Evolutionary conservation across 2,329 filamentous ascomycete genomes (phyloP).

Genomic region (Colletotrichum noveboracense): DNA sequence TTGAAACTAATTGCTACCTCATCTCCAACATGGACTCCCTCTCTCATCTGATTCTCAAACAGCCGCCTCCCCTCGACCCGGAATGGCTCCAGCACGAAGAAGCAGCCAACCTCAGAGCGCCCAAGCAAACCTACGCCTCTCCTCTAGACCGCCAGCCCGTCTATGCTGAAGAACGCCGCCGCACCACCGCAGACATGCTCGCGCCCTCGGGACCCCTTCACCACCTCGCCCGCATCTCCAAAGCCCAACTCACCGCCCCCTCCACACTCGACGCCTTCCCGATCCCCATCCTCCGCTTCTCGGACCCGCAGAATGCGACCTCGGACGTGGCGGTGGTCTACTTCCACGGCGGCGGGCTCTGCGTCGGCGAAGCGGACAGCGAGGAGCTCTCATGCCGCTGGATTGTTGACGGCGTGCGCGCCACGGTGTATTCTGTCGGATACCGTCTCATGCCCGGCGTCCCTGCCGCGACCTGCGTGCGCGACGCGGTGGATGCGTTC

Average conservation of each 20-base stretch:
- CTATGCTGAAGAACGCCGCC: conserved; percentile 47
- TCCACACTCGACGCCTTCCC: conserved; percentile 36
- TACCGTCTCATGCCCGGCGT: conserved; percentile 50
- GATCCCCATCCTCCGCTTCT: conserved; percentile 43
- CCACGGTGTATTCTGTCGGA: conserved; percentile 47
- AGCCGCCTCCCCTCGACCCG: conserved; percentile 40
- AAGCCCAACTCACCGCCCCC: conserved; percentile 29
- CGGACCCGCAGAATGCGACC: background rate
- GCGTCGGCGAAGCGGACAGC: conserved; percentile 52
- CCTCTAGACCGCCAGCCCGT: conserved; percentile 38
- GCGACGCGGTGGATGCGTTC: conserved; percentile 47
- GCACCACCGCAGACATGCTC: conserved; percentile 39
- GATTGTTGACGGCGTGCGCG: conserved; percentile 36
- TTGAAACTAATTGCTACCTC: background rate
- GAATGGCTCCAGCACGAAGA: conserved; percentile 46
- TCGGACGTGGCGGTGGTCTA: conserved; percentile 42
- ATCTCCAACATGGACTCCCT: background rate
- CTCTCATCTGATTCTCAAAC: background rate
- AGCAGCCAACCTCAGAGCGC: conserved; percentile 28
- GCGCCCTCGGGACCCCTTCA: conserved; percentile 38
- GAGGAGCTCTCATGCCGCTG: conserved; percentile 53
- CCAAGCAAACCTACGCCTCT: conserved; percentile 29
- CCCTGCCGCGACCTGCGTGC: conserved; percentile 42
- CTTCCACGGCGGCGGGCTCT: conserved; percentile 53
- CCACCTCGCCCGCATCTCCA: conserved; percentile 38